A percentile compares a stretch with the other conserved stretches of the same genome.
Evolutionary conservation across 495 filamentous ascomycete species (phyloP).

Genomic region (Umbilicaria muhlenbergii): DNA sequence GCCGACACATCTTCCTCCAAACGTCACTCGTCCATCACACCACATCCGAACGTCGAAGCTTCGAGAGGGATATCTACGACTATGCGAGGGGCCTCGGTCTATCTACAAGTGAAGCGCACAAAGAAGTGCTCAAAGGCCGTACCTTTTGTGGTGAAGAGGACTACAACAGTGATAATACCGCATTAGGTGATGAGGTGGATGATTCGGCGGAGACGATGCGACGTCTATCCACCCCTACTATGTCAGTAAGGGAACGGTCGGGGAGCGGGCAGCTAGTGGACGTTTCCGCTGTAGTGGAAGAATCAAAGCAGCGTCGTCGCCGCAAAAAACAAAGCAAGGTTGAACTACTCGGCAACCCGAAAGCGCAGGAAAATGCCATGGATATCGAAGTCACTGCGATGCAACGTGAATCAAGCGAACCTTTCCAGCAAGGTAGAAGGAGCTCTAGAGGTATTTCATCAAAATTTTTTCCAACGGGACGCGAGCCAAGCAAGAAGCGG

Average conservation of each 20-base stretch:
- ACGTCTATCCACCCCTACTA: not conserved
- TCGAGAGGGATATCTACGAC: slow-evolving; percentile 13
- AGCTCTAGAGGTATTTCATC: no score
- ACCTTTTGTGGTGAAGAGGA: slow-evolving; percentile 5
- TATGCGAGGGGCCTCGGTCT: slow-evolving; percentile 10
- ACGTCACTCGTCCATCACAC: not conserved
- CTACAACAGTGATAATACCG: slow-evolving; percentile 1
- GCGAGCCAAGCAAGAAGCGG: not conserved
- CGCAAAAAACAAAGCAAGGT: not conserved
- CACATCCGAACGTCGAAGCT: slow-evolving; percentile 5
- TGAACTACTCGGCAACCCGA: not conserved
- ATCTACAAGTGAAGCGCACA: not conserved
- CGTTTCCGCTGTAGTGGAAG: not conserved
- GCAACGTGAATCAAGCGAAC: not conserved
- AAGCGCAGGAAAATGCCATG: not conserved
- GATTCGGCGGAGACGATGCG: not conserved
- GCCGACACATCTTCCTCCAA: slow-evolving; percentile 2
- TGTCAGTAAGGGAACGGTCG: not conserved
- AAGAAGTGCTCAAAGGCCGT: slow-evolving; percentile 1
- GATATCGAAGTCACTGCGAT: not conserved
- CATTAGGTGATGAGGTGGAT: slow-evolving; percentile 1
- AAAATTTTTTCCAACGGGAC: not conserved
- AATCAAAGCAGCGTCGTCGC: not conserved
- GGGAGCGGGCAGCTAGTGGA: not conserved
- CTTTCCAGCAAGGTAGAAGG: no score